Conservation (phyloP, 2,329 filamentous ascomycete species). For the Colletotrichum caudatum region DNA sequence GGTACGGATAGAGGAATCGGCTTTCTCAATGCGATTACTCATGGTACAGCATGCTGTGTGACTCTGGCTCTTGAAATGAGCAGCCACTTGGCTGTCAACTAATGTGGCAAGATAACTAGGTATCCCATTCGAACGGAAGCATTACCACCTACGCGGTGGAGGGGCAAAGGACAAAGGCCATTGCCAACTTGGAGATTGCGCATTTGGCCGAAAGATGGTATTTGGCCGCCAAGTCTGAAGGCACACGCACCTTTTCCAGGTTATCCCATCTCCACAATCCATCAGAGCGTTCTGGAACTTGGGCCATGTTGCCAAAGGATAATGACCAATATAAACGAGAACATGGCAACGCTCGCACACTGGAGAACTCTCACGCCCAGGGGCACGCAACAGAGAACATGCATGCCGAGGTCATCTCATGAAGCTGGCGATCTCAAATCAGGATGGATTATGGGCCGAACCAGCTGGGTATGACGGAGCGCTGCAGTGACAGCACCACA, state of each 20-base stretch:
- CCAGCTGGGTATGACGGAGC: slow-evolving; percentile 12
- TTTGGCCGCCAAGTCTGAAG: slow-evolving; percentile 31
- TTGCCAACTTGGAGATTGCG: slow-evolving; percentile 32
- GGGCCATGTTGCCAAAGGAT: slow-evolving; percentile 28
- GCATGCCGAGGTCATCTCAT: slow-evolving; percentile 9
- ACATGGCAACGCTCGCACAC: neutral
- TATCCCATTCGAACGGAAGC: slow-evolving; percentile 15
- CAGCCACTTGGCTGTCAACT: slow-evolving; percentile 13
- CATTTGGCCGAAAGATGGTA: slow-evolving; percentile 33
- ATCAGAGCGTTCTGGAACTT: slow-evolving; percentile 39
- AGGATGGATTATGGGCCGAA: slow-evolving; percentile 21
- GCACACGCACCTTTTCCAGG: slow-evolving; percentile 19
- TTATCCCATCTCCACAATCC: slow-evolving; percentile 30
- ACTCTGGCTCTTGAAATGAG: slow-evolving; percentile 7
- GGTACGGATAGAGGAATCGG: neutral
- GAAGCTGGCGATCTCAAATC: slow-evolving; percentile 17
- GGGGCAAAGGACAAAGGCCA: slow-evolving; percentile 28
- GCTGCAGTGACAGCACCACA: slow-evolving; percentile 20
- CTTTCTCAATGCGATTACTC: slow-evolving; percentile 31
- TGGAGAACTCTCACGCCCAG: no score
- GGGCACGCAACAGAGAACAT: slow-evolving; percentile 5
- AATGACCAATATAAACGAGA: neutral
- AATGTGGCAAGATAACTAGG: neutral
- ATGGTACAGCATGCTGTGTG: slow-evolving; percentile 28
- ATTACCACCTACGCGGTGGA: slow-evolving; percentile 12